Conservation (phyloP, 1,284 basidiomycete species). For the Chalciporus sp. region DNA sequence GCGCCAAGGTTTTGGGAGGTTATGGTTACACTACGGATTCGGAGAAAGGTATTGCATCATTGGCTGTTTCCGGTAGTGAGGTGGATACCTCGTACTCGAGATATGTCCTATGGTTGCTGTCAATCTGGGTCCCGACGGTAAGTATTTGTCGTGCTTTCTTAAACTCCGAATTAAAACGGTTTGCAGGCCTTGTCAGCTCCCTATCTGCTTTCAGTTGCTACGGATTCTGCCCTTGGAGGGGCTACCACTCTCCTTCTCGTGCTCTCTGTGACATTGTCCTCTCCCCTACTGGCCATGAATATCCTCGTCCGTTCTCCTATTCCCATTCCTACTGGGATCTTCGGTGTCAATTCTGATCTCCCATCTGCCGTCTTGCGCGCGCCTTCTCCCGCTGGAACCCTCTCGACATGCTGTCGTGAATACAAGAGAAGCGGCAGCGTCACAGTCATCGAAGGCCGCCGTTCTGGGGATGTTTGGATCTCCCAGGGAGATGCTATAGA, state of each 20-base stretch:
- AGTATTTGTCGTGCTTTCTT: slow-evolving; percentile 27
- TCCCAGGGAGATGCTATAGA: slow-evolving; percentile 66
- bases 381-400: slow-evolving; percentile 43
- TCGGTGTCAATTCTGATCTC: slow-evolving; percentile 50
- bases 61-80: slow-evolving; percentile 46
- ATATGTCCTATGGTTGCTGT: slow-evolving; percentile 60
- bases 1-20: slow-evolving; percentile 62
- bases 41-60: slow-evolving; percentile 52
- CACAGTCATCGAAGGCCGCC: slow-evolving; percentile 67
- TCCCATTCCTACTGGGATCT: slow-evolving; percentile 64
- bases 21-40: slow-evolving; percentile 54
- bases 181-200: slow-evolving; percentile 54
- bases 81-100: slow-evolving; percentile 57
- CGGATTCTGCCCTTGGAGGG: slow-evolving; percentile 38
- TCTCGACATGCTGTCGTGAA: slow-evolving; percentile 49
- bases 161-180: slow-evolving; percentile 3
- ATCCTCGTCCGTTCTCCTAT: slow-evolving; percentile 59
- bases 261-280: slow-evolving; percentile 64
- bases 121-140: slow-evolving; percentile 69
- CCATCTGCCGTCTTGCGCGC: slow-evolving; percentile 45
- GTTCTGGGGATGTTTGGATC: slow-evolving; percentile 72
- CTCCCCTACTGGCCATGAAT: slow-evolving; percentile 63
- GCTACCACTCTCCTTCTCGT: slow-evolving; percentile 51
- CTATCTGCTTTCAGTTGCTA: slow-evolving; percentile 52
- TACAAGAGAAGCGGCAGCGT: slow-evolving; percentile 65